Percentiles rank a stretch among this genome's conserved stretches.
Conservation (phyloP, 345 rosid genomes). For the Euclidium syriacum region DNA sequence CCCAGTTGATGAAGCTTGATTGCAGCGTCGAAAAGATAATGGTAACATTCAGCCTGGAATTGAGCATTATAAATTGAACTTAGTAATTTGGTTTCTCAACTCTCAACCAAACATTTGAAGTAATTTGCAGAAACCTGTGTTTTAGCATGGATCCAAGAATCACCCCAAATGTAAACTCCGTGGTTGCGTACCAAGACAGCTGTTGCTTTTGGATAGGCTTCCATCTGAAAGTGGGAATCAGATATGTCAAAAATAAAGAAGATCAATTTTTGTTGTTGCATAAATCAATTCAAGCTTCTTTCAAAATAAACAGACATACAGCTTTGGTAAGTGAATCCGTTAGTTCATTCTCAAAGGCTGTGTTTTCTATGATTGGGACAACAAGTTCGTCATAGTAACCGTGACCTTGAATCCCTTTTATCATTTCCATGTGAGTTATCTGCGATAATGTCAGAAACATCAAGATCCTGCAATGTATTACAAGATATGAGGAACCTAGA, state of each 20-base stretch:
- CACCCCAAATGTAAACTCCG: slow-evolving; percentile 93
- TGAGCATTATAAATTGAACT: slow-evolving; percentile 1
- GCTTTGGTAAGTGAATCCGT: slow-evolving; percentile 90
- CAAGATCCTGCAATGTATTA: not conserved
- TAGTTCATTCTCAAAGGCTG: slow-evolving; percentile 85
- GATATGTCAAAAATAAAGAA: not conserved
- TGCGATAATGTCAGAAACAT: slow-evolving; percentile 29
- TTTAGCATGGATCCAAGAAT: slow-evolving; percentile 96
- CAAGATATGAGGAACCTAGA: not conserved
- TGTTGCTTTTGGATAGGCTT: slow-evolving; percentile 86
- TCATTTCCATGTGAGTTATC: slow-evolving; percentile 99
- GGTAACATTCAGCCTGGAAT: slow-evolving; percentile 89
- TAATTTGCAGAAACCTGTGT: slow-evolving; percentile 65
- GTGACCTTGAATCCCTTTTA: slow-evolving; percentile 97
- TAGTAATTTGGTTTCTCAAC: slow-evolving; percentile 7
- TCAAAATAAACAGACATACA: slow-evolving; percentile 35
- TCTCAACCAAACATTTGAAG: slow-evolving; percentile 1
- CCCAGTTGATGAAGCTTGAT: slow-evolving; percentile 84
- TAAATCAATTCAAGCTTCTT: not conserved
- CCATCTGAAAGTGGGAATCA: slow-evolving; percentile 44
- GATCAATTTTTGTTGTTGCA: not conserved
- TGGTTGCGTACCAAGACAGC: slow-evolving; percentile 97
- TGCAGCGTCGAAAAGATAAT: slow-evolving; percentile 89
- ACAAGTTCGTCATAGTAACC: slow-evolving; percentile 93
- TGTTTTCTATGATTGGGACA: slow-evolving; percentile 93